Evolutionary conservation across 2,329 filamentous ascomycete species (phyloP).

Genomic region (Harringtonia lauricola): DNA sequence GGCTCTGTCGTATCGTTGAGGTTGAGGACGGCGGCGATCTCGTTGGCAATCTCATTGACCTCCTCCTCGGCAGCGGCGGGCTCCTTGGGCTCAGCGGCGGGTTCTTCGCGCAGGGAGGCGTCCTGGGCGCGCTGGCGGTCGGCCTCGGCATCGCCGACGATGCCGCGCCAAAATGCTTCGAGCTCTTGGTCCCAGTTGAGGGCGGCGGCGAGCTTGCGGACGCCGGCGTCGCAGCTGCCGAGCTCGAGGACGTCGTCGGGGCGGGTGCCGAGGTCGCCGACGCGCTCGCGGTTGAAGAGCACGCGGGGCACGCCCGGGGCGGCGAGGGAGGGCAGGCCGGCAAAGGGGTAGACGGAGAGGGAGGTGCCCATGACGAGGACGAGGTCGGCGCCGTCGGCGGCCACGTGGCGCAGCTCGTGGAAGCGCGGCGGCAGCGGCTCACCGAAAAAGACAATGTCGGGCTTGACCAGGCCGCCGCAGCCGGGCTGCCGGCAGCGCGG

Average conservation of each 20-base stretch:
- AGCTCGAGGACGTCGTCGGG: conserved; percentile 77
- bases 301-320: conserved; percentile 57
- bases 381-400: conserved; percentile 25
- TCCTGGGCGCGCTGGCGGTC: conserved; percentile 31
- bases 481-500: conserved; percentile 48
- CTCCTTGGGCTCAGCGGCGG: neutral
- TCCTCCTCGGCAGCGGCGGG: conserved; percentile 7
- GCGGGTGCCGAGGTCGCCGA: conserved; percentile 66
- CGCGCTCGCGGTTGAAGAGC: conserved; percentile 76
- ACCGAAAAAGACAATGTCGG: conserved; percentile 91
- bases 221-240: conserved; percentile 73
- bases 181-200: conserved; percentile 82
- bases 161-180: conserved; percentile 59
- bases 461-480: conserved; percentile 78
- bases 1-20: neutral
- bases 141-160: conserved; percentile 51
- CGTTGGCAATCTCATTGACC: conserved; percentile 9
- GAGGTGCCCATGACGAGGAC: conserved; percentile 21
- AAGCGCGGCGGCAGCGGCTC: conserved; percentile 51
- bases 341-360: conserved; percentile 59
- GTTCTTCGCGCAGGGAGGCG: conserved; percentile 26
- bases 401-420: conserved; percentile 43
- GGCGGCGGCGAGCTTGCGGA: conserved; percentile 65
- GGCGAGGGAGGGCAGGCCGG: conserved; percentile 60
- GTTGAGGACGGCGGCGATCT: conserved; percentile 8